Conservation (phyloP, 2,329 filamentous ascomycete genomes). For the Talaromyces sp. region DNA sequence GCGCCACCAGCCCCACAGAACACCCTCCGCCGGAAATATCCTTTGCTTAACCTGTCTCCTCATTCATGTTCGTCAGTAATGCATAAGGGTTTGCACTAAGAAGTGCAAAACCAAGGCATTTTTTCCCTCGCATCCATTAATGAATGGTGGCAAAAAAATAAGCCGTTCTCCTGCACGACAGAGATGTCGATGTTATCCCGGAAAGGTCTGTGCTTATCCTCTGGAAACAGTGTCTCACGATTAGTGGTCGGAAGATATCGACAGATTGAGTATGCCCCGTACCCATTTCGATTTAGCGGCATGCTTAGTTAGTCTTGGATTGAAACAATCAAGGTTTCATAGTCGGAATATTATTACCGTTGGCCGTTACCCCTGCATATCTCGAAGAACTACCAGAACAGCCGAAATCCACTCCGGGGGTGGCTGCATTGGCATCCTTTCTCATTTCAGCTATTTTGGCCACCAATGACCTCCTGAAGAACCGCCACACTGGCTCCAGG, state of each 20-base stretch:
- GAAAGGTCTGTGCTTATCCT: conserved; percentile 2
- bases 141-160: conserved; percentile 14
- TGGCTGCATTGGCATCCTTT: background rate
- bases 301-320: background rate
- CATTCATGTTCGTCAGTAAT: background rate
- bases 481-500: background rate
- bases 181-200: background rate
- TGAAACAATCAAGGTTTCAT: conserved; percentile 5
- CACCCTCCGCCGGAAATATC: background rate
- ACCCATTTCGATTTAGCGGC: background rate
- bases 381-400: background rate
- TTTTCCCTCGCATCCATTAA: background rate
- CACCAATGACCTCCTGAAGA: conserved; percentile 3
- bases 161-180: background rate
- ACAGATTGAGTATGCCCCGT: background rate
- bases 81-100: background rate
- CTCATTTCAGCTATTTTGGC: background rate
- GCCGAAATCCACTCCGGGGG: background rate
- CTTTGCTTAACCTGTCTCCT: background rate
- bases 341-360: background rate
- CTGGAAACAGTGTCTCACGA: background rate
- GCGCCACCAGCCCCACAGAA: background rate
- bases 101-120: background rate
- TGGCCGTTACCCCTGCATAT: background rate
- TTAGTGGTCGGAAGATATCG: background rate